These are phyloP conservation scores for Arachnomyces sp. DNA, from an alignment of 2,329 filamentous ascomycete species.

Conservation along the genomic window DNA sequence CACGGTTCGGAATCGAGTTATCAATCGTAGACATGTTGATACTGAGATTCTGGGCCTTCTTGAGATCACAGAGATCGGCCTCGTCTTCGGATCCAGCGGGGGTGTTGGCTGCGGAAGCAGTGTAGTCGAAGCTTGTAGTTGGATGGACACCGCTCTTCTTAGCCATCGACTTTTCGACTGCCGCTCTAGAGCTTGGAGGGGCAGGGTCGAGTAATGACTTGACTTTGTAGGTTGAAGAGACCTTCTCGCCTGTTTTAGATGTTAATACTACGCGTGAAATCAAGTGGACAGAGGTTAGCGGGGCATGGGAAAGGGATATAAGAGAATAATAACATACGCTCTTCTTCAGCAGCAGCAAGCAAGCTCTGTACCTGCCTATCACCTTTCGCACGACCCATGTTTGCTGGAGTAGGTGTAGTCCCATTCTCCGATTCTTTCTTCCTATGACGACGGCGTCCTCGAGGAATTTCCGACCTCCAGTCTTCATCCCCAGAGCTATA, in stretches of 20 bases:
- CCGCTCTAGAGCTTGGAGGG: constrained; percentile 52
- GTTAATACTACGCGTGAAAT: constrained; percentile 12
- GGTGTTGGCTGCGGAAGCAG: constrained; percentile 49
- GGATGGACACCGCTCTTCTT: constrained; percentile 60
- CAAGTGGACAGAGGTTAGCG: no score
- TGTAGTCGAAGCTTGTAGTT: constrained; percentile 71
- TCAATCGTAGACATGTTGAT: constrained; percentile 70
- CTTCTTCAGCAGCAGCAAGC: constrained; percentile 67
- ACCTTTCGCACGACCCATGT: constrained; percentile 11
- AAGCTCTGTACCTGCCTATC: constrained; percentile 48
- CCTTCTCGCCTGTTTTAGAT: constrained; percentile 40
- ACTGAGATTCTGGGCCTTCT: constrained; percentile 74
- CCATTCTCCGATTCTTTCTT: constrained; percentile 12
- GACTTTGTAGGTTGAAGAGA: constrained; percentile 51
- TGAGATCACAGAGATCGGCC: constrained; percentile 74
- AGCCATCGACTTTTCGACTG: constrained; percentile 48
- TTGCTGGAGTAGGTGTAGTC: background rate
- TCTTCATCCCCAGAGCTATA: constrained; percentile 35
- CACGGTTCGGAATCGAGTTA: constrained; percentile 67
- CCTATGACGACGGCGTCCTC: constrained; percentile 32
- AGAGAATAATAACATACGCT: constrained; percentile 49
- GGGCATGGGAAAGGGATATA: constrained; percentile 3
- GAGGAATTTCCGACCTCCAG: constrained; percentile 29
- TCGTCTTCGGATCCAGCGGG: constrained; percentile 79
- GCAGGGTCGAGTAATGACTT: constrained; percentile 58